A percentile compares a stretch with the other conserved stretches of the same genome.
phyloP scores from a whole-genome alignment of 1,284 basidiomycete genomes.

The Trichosporon sp. region DNA sequence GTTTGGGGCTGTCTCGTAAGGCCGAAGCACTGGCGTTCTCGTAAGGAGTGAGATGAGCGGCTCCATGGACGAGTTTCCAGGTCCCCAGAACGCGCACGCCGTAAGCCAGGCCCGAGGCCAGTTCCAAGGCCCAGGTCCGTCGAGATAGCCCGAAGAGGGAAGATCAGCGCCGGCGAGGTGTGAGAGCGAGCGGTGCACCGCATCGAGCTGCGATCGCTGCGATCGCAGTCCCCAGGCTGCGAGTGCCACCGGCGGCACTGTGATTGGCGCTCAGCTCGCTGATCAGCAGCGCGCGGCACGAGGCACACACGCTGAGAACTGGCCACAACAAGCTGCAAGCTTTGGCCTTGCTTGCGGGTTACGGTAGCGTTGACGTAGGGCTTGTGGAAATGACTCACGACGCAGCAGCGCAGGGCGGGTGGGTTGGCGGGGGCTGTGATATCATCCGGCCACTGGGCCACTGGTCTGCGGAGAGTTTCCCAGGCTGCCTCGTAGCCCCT shows the following conservation, averaged over 20 bases:
- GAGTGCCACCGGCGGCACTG: neutral
- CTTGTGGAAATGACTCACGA: neutral
- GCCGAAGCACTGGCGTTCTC: no score
- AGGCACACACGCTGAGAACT: neutral
- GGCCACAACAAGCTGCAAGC: neutral
- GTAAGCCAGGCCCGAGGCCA: neutral
- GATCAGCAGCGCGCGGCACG: neutral
- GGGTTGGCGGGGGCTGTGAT: neutral
- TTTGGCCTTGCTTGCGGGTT: neutral
- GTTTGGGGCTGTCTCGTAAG: no score
- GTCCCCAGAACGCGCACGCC: neutral
- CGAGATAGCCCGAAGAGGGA: neutral
- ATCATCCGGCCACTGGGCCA: no score
- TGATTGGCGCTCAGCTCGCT: neutral
- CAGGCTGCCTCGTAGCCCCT: no score
- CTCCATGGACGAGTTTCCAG: neutral
- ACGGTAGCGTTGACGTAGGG: neutral
- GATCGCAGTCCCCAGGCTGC: neutral
- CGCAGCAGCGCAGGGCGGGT: no score
- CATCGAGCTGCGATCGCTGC: neutral
- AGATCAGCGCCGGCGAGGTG: neutral
- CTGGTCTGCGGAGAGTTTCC: neutral
- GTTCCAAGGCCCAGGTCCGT: neutral
- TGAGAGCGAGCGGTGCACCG: neutral
- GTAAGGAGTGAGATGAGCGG: no score